Conservation (phyloP, 768 basidiomycete species). For the Rhodotorula kratochvilovae region DNA sequence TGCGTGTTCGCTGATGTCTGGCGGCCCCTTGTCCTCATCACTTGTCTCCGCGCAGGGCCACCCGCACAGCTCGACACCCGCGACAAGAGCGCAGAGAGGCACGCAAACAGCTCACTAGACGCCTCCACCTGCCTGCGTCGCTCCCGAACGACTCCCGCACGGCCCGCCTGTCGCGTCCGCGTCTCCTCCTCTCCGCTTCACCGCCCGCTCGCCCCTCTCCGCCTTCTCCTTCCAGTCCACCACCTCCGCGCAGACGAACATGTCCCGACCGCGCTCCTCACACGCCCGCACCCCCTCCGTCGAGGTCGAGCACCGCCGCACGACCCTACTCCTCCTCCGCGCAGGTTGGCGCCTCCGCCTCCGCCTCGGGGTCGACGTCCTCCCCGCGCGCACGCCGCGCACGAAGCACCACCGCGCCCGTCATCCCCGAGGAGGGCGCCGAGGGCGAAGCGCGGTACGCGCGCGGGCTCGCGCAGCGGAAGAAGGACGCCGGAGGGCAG, state of each 20-base stretch:
- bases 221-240: too few relatives aligned
- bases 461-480: conserved; percentile 1
- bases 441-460: conserved; percentile 17
- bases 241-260: neutral
- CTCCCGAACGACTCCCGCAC: too few relatives aligned
- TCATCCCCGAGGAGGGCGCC: neutral
- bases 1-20: neutral
- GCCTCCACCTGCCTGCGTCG: too few relatives aligned
- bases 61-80: neutral
- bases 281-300: conserved; percentile 9
- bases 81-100: too few relatives aligned
- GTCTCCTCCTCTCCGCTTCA: too few relatives aligned
- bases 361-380: neutral
- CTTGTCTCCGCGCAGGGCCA: too few relatives aligned
- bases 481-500: conserved; percentile 6
- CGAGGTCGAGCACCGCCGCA: conserved; percentile 10
- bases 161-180: too few relatives aligned
- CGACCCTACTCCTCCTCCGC: conserved; percentile 9
- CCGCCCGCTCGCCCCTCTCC: too few relatives aligned
- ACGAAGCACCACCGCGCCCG: neutral
- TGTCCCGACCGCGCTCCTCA: neutral
- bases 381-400: neutral
- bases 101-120: too few relatives aligned
- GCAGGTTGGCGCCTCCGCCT: neutral
- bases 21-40: neutral